A percentile compares a stretch with the other conserved stretches of the same genome.
Evolutionary conservation across 2,329 filamentous ascomycete species (phyloP).

Genomic region (Coniochaeta sp.): DNA sequence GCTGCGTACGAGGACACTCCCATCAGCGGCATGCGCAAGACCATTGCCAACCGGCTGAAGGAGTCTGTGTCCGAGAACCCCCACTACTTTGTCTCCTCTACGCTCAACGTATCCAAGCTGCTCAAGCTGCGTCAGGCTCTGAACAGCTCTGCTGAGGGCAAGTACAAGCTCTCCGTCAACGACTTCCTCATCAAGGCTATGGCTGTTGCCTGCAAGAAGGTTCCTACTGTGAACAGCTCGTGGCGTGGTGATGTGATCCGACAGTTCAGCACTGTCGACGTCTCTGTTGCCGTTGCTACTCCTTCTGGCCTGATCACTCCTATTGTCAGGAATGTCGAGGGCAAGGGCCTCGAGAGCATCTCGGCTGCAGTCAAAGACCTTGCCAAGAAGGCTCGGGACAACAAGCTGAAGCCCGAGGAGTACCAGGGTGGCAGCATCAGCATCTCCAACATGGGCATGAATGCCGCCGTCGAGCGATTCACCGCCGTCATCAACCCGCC

Average conservation of each 20-base stretch:
- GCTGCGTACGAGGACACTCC: constrained; percentile 78
- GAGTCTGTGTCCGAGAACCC: constrained; percentile 91
- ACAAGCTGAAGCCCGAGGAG: constrained; percentile 98
- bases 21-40: constrained; percentile 92
- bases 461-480: constrained; percentile 90
- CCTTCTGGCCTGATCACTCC: constrained; percentile 93
- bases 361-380: constrained; percentile 90
- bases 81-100: constrained; percentile 93
- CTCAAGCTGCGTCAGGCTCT: constrained; percentile 92
- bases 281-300: constrained; percentile 92
- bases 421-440: constrained; percentile 99
- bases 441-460: constrained; percentile 99
- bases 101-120: constrained; percentile 88
- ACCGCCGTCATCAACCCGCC: constrained; percentile 99
- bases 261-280: constrained; percentile 87
- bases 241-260: constrained; percentile 90
- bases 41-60: constrained; percentile 83
- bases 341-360: constrained; percentile 81
- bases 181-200: constrained; percentile 99
- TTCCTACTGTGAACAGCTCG: constrained; percentile 90
- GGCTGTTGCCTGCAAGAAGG: constrained; percentile 80
- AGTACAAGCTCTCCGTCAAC: constrained; percentile 99
- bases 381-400: constrained; percentile 89
- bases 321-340: constrained; percentile 85
- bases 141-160: constrained; percentile 80